Evolutionary conservation across 371 early-diverging fungal genomes (phyloP).

Genomic region (Rhizopus arrhizus): DNA sequence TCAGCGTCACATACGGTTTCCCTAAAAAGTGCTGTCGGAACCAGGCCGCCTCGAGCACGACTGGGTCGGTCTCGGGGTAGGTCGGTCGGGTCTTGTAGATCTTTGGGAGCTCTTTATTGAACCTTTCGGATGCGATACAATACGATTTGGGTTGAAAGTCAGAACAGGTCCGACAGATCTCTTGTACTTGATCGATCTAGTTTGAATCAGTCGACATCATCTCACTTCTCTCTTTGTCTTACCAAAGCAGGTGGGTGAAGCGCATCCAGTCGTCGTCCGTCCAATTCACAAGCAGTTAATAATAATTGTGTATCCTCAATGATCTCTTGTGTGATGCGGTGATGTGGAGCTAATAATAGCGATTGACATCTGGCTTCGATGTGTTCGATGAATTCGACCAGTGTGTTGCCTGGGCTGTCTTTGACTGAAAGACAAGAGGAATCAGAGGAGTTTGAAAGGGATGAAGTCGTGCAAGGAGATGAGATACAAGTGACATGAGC

Average conservation of each 20-base stretch:
- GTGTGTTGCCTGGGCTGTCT: too few relatives aligned
- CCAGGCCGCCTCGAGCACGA: constrained; percentile 39
- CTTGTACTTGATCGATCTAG: constrained; percentile 9
- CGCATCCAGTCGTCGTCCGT: not conserved
- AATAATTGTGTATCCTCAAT: too few relatives aligned
- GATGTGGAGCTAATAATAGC: not conserved
- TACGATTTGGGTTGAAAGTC: constrained; percentile 1
- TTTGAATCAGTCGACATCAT: not conserved
- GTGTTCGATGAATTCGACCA: not conserved
- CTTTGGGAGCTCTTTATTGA: constrained; percentile 20
- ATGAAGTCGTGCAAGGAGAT: too few relatives aligned
- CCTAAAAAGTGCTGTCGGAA: constrained; percentile 51
- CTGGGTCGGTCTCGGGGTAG: constrained; percentile 29
- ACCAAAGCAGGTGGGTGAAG: not conserved
- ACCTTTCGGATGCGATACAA: constrained; percentile 10
- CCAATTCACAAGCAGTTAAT: not conserved
- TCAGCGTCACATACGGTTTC: constrained; percentile 44
- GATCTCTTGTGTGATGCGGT: not conserved
- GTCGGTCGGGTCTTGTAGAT: constrained; percentile 22
- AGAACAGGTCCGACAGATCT: constrained; percentile 8
- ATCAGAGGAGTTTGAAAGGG: too few relatives aligned
- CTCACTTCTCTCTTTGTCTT: not conserved
- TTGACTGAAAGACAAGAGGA: too few relatives aligned
- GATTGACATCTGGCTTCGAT: not conserved
- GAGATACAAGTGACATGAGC: too few relatives aligned